Evolutionary conservation across 805 yeast genomes (phyloP), one percentile per base, ranked within the genome.

Genomic region (Candida tallmaniae): DNA sequence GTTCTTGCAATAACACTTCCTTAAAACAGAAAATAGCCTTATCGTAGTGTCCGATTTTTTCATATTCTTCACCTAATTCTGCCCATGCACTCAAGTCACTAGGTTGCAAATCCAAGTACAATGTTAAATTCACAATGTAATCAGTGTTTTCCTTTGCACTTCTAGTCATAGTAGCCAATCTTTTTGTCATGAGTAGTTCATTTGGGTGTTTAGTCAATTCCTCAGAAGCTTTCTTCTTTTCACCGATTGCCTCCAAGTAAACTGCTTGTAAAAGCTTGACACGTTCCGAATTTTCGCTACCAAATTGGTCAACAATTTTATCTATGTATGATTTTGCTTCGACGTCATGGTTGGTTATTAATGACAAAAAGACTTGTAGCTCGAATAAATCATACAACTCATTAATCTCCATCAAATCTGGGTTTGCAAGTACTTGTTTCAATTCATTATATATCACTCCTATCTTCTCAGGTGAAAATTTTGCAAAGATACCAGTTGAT

Each of bases 31-130:
- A 76, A 5, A 83, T 68, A 0, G 93, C 80, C 46, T 79, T 78
- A 23, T 76, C 80, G 44, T 73, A 78, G 49, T 79, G 78, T 1
- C 88, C 88, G 6, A 70, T 41, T 10, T 62, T 53, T 16, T 57
- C 57, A 52, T 90, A 90, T n/a, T 73, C 63, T 23, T 76, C 75
- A 3, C 78, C 82, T 36, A 88, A 64, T 56, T 85, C 95, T 31
- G 78, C 68, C 95, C 95, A 87, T 2, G 83, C 63, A 42, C 82
- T 78, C 2, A 74, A 63, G 55, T 93, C 97, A 14, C 80, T 54
- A 1, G 97, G 96, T 46, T 74, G 77, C 32, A 70, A 59, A 35
- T 78, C 80, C 34, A 85, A 57, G 44, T 70, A 74, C 23, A 65
- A 70, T 8, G 65, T 61, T 45, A 89, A 65, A 34, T 70, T 72